Percentiles rank a stretch among this genome's conserved stretches.
These are phyloP conservation scores for Cercospora citrullina DNA, from an alignment of 2,329 filamentous ascomycete genomes.

Conservation along the genomic window DNA sequence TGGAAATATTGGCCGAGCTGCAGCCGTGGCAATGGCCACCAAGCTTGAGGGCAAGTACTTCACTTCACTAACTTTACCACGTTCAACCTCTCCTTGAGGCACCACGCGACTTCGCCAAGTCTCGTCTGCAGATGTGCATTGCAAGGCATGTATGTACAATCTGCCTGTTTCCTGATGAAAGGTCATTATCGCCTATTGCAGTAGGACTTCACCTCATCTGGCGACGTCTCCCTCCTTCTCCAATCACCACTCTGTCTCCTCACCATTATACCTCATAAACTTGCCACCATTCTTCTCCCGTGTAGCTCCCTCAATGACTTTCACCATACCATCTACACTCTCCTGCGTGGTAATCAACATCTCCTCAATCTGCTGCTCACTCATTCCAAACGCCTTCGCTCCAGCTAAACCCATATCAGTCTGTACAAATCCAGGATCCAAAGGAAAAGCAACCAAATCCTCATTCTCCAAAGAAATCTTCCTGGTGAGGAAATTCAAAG, in stretches of 20 bases:
- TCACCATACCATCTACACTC: constrained; percentile 12
- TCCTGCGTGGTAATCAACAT: neutral
- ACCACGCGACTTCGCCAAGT: neutral
- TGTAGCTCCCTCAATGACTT: constrained; percentile 5
- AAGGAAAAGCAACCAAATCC: neutral
- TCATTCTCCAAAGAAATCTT: constrained; percentile 7
- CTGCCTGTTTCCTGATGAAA: neutral
- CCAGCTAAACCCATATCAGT: constrained; percentile 12
- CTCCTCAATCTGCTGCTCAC: neutral
- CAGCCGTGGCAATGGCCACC: too few species aligned
- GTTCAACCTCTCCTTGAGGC: neutral
- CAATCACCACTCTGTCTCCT: constrained; percentile 7
- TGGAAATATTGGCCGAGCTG: neutral
- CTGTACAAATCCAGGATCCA: constrained; percentile 8
- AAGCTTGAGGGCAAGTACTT: neutral
- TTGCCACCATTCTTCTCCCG: constrained; percentile 3
- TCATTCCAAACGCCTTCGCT: neutral
- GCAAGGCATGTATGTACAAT: neutral
- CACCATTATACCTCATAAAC: constrained; percentile 13
- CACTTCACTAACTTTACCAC: neutral
- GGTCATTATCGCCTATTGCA: neutral
- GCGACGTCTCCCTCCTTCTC: neutral
- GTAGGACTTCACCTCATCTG: neutral
- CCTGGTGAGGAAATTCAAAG: constrained; percentile 6
- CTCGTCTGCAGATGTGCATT: too few species aligned